Conservation (phyloP, 2,329 filamentous ascomycete genomes). For the Botrytis porri region DNA sequence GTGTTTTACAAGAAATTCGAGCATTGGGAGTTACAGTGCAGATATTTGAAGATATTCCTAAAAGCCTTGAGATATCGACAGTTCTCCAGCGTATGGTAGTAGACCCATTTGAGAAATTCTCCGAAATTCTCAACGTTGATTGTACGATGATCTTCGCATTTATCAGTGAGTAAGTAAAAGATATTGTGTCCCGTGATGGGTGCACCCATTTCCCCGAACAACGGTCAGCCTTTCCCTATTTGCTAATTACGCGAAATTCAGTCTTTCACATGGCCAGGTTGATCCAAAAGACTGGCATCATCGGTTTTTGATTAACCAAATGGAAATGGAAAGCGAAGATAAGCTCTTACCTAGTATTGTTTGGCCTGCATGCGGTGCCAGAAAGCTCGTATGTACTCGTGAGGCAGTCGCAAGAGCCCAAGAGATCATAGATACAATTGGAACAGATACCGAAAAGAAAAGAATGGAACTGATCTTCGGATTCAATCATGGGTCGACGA, state of each 20-base stretch:
- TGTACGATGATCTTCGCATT: slow-evolving; percentile 66
- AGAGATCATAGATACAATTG: slow-evolving; percentile 60
- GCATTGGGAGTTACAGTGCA: slow-evolving; percentile 43
- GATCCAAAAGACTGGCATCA: slow-evolving; percentile 38
- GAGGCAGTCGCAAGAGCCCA: slow-evolving; percentile 62
- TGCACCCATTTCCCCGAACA: neutral
- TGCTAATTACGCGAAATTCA: slow-evolving; percentile 11
- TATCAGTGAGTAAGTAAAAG: slow-evolving; percentile 51
- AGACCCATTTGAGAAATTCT: slow-evolving; percentile 41
- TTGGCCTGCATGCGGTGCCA: slow-evolving; percentile 56
- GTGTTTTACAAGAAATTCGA: slow-evolving; percentile 53
- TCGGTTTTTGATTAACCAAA: slow-evolving; percentile 45
- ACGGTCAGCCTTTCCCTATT: neutral
- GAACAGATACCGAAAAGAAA: slow-evolving; percentile 54
- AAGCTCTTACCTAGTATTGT: slow-evolving; percentile 58
- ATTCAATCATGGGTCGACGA: slow-evolving; percentile 25
- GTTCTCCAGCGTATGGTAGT: slow-evolving; percentile 39
- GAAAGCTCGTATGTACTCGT: slow-evolving; percentile 57
- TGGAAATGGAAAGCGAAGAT: slow-evolving; percentile 58
- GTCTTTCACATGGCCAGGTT: slow-evolving; percentile 43
- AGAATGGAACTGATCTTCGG: slow-evolving; percentile 55
- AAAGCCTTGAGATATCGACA: slow-evolving; percentile 25
- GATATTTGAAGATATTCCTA: slow-evolving; percentile 33
- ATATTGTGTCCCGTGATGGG: neutral
- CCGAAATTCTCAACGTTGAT: slow-evolving; percentile 52